Evolutionary conservation across 495 filamentous ascomycete genomes (phyloP), one percentile per base, ranked within the genome.

Genomic region (Chaetomidium leptoderma): DNA sequence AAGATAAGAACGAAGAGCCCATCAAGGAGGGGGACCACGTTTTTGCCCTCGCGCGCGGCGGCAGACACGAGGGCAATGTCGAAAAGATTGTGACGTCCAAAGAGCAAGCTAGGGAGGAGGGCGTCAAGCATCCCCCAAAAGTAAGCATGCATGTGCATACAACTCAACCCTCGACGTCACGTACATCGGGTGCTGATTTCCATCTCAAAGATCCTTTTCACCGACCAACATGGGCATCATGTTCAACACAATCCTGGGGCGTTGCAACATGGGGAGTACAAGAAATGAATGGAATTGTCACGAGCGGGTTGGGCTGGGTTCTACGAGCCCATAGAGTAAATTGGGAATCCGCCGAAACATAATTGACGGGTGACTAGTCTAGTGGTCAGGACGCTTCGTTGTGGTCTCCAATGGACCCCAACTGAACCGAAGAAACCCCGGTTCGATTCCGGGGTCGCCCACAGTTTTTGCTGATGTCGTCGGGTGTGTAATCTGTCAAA

Each of bases 81-180:
- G 68, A 78, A 14, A 66, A 72, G 36, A 59, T 78, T 4, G 71
- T 74, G 2, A 63, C 57, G 4, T 66, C 63, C 0, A 37, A 67
- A 21, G 60, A 72, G 35, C 71, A 75, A 51, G 72, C 75, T 1
- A 55, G 66, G 44, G 48, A 63, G 39, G 71, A 66, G 30, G 66
- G 67, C 2, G 75, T 75, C 6, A 77, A 77, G 57, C 67, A 77
- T 42, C 72, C 74, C 9, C 73, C 74, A 0, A 78, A 77, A 65
- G 75, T 73, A 53, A n/a, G n/a, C n/a, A n/a, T n/a, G n/a, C n/a
- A n/a, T n/a, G n/a, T n/a, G n/a, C n/a, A n/a, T n/a, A n/a, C n/a
- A n/a, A n/a, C n/a, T n/a, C n/a, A n/a, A n/a, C n/a, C n/a, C n/a
- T n/a, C n/a, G n/a, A n/a, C n/a, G n/a, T n/a, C n/a, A n/a, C n/a